These are phyloP conservation scores for Carallia pectinifolia DNA, from an alignment of 345 rosid species.

Conservation along the genomic window DNA sequence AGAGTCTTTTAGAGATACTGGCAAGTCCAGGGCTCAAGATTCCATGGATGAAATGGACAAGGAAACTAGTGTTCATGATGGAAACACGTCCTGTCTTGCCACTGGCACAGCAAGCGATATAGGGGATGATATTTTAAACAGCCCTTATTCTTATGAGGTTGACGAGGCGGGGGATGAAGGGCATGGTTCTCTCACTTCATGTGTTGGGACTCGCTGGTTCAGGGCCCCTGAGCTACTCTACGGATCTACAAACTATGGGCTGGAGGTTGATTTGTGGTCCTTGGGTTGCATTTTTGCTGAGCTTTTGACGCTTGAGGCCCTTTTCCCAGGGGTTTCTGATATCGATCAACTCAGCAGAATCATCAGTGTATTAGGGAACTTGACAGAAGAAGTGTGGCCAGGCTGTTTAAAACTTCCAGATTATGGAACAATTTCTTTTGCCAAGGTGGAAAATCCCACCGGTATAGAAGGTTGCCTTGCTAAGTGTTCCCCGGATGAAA, in stretches of 20 bases:
- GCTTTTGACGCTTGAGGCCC: constrained; percentile 71
- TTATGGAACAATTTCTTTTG: constrained; percentile 68
- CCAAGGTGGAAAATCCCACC: constrained; percentile 62
- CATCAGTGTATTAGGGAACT: constrained; percentile 64
- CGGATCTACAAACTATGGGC: constrained; percentile 77
- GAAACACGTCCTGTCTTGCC: constrained; percentile 81
- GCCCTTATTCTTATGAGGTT: constrained; percentile 52
- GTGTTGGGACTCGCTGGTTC: constrained; percentile 99
- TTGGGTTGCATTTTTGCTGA: constrained; percentile 89
- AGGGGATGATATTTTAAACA: constrained; percentile 66
- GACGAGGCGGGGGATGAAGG: constrained; percentile 49
- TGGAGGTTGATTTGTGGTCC: constrained; percentile 87
- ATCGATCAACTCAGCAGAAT: constrained; percentile 83
- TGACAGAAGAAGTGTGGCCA: constrained; percentile 74
- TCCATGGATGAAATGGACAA: constrained; percentile 50
- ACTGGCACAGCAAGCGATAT: constrained; percentile 72
- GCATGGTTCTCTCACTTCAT: constrained; percentile 69
- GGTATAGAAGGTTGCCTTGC: constrained; percentile 66
- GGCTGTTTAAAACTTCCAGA: constrained; percentile 78
- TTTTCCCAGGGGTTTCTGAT: constrained; percentile 84
- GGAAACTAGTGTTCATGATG: constrained; percentile 61
- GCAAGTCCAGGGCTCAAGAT: constrained; percentile 52
- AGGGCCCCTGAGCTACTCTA: constrained; percentile 88
- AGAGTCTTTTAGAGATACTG: constrained; percentile 49
- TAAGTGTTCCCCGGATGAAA: constrained; percentile 48